phyloP scores from a whole-genome alignment of 495 filamentous ascomycete genomes.

The Neurospora terricola region DNA sequence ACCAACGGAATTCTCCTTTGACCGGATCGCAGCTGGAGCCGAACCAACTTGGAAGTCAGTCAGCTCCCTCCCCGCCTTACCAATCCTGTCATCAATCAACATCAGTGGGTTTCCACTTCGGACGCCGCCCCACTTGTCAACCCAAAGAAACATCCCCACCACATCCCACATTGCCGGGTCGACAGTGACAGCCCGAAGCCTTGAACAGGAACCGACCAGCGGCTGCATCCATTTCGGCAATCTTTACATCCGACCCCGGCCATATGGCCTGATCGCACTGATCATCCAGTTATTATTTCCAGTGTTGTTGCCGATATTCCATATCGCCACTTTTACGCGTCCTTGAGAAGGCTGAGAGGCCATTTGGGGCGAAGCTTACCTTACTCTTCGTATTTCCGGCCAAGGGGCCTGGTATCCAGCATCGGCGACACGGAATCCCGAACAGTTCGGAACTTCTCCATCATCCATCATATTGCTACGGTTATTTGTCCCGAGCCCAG shows the following conservation, averaged over 20 bases:
- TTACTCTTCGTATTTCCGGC: not conserved
- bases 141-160: not conserved
- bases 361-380: not conserved
- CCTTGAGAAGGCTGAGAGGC: slow-evolving; percentile 1
- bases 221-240: slow-evolving; percentile 9
- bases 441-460: not conserved
- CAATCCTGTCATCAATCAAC: not conserved
- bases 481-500: not conserved
- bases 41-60: not conserved
- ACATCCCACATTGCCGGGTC: not conserved
- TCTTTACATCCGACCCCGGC: slow-evolving; percentile 9
- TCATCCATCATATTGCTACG: not conserved
- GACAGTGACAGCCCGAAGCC: not conserved
- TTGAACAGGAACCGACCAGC: not conserved
- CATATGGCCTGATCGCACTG: slow-evolving; percentile 19
- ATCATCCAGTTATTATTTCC: not conserved
- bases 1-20: not conserved
- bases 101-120: not conserved
- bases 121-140: not conserved
- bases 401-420: not conserved
- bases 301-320: not conserved
- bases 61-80: not conserved
- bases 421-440: not conserved
- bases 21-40: not conserved
- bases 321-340: slow-evolving; percentile 25